Evolutionary conservation across 345 rosid genomes (phyloP), one percentile per base, ranked within the genome.

Genomic region (Lepidium africanum): DNA sequence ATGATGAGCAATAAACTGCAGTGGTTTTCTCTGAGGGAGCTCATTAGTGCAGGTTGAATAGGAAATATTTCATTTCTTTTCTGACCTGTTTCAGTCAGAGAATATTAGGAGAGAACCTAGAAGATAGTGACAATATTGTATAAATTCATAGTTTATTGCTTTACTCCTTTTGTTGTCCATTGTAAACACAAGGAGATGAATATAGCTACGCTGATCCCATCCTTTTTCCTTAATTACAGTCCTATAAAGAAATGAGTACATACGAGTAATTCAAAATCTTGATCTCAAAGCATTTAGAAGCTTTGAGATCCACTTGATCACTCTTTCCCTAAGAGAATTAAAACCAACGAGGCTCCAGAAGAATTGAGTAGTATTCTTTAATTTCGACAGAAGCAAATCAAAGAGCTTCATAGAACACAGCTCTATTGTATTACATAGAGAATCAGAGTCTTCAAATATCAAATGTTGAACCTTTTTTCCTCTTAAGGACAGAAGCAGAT

Each of bases 11-110:
- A 70, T 70, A 19, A 69, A 37, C 32, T 6, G 36, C 23, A 45
- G 25, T 19, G 10, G 11, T 35, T 79, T 16, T 75, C 81, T 52
- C 67, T 70, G 51, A 56, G 63, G 63, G 25, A 73, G 78, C 71
- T 62, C 35, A 54, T 41, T 64, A 73, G 43, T 3, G 6, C 23
- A 1, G 33, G 71, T 65, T 43, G 45, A 60, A 59, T 71, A 41
- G 25, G 45, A 67, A 50, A 63, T 54, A 56, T 38, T 58, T 61
- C 45, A 39, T 37, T 63, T 63, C 64, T 60, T 5, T 10, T 61
- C 43, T 61, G 5, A 60, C 74, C 47, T 36, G 49, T 33, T 63
- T 64, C 67, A 25, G 9, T 75, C 67, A 67, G 65, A 50, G 19
- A 51, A 65, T 72, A 48, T 72, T 52, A 72, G 41, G 58, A 63